Conservation (phyloP, 1,284 basidiomycete genomes). For the Phylloporus sp. region DNA sequence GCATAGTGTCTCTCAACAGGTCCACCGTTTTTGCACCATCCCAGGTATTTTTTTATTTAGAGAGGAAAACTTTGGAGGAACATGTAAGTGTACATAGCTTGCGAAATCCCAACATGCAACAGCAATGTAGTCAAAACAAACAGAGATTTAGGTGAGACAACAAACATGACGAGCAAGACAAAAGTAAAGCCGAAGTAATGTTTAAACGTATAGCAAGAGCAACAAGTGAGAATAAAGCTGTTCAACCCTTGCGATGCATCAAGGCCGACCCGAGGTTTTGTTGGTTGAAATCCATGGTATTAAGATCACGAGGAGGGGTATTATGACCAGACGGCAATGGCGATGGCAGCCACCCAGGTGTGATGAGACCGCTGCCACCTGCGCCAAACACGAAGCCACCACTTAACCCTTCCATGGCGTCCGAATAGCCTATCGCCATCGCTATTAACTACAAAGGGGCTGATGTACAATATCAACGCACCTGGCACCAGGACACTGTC, state of each 20-base stretch:
- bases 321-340: constrained; percentile 38
- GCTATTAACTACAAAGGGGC: constrained; percentile 7
- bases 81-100: constrained; percentile 24
- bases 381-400: constrained; percentile 83
- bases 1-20: too few relatives aligned
- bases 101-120: constrained; percentile 7
- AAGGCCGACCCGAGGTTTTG: constrained; percentile 30
- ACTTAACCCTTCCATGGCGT: constrained; percentile 75
- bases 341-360: constrained; percentile 39
- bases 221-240: constrained; percentile 4
- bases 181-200: constrained; percentile 3
- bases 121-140: constrained; percentile 21
- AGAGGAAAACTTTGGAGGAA: not conserved
- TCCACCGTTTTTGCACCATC: too few relatives aligned
- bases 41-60: constrained; percentile 15
- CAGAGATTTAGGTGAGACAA: constrained; percentile 4
- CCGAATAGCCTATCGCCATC: constrained; percentile 63
- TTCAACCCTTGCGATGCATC: constrained; percentile 36
- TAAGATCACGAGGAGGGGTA: constrained; percentile 31
- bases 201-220: constrained; percentile 2
- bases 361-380: constrained; percentile 64
- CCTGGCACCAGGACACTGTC: constrained; percentile 83
- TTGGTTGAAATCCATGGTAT: constrained; percentile 32
- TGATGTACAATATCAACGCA: constrained; percentile 40
- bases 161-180: constrained; percentile 5